Base-by-base conservation (phyloP, 1,284 basidiomycete genomes). In the Cryptococcus floricola region DNA sequence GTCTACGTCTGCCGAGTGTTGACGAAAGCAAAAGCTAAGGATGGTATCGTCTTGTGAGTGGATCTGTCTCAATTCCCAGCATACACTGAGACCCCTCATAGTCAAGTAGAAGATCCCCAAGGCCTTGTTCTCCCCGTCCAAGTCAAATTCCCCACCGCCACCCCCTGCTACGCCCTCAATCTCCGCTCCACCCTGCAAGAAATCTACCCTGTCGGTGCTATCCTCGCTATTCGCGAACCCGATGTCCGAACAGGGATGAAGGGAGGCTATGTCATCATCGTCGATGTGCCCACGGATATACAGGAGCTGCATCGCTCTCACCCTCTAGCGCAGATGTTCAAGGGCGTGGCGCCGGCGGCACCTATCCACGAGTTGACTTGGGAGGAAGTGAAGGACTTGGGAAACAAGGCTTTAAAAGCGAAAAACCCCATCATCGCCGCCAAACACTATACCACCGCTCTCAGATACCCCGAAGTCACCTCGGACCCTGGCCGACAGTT, bases 201-300 rank as follows among this genome's bases (percentile, higher is more conserved):
- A 13, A 25, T 48, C 18, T 58, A 41, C 27, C 49, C 57, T 9
- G 6, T 48, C 12, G 57, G 57, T 14, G 28, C 53, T n/a, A 38
- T 52, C 25, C 25, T 58, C 3, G 52, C 52, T 18, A 48, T 58
- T 25, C 31, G 27, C 10, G 57, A 58, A 28, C 57, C 49, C 7
- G 27, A 43, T n/a, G 18, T 58, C 38, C 48, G 28, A 25, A 50
- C 38, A 16, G 49, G 23, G 10, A 5, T 18, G 3, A 39, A 4
- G 12, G 53, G 28, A 2, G 28, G 19, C 10, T 31, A 31, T 37
- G 53, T 28, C 2, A 27, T 59, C 18, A 23, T 44, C 2, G 57
- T 56, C 4, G 46, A 51, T n/a, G 39, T 49, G 8, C 51, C 54
- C 18, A 39, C 42, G 23, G 52, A 54, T 19, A 39, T 60, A 8